Percentiles rank a stretch among this genome's conserved stretches.
Conservation (phyloP, 306 rosid species). For the Hippophae rhamnoides region DNA sequence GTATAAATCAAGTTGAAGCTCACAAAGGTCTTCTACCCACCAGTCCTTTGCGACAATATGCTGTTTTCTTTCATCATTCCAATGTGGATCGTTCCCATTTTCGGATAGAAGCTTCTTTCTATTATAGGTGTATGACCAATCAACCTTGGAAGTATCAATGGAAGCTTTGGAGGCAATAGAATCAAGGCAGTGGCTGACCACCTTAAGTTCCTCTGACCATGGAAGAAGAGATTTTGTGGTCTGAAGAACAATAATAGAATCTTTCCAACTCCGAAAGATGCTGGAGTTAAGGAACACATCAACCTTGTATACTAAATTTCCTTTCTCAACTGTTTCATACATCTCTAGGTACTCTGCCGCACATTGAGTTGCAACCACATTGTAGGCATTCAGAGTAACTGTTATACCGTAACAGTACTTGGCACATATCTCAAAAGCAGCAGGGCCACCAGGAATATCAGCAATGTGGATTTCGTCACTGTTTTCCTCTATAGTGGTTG, state of each 20-base stretch:
- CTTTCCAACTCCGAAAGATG: slow-evolving; percentile 92
- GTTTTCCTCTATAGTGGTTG: slow-evolving; percentile 43
- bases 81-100: slow-evolving; percentile 54
- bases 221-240: slow-evolving; percentile 75
- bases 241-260: slow-evolving; percentile 85
- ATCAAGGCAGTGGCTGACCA: slow-evolving; percentile 73
- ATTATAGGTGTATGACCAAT: slow-evolving; percentile 92
- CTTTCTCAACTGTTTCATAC: slow-evolving; percentile 82
- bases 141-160: slow-evolving; percentile 75
- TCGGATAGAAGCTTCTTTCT: slow-evolving; percentile 70
- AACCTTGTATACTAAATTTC: slow-evolving; percentile 83
- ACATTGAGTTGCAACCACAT: slow-evolving; percentile 81
- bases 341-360: slow-evolving; percentile 92
- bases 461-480: slow-evolving; percentile 52
- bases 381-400: slow-evolving; percentile 89
- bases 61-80: slow-evolving; percentile 63
- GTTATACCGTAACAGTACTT: slow-evolving; percentile 91
- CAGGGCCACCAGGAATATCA: slow-evolving; percentile 92
- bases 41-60: slow-evolving; percentile 79
- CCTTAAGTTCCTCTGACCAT: slow-evolving; percentile 85
- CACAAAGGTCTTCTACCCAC: slow-evolving; percentile 97
- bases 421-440: slow-evolving; percentile 87
- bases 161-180: slow-evolving; percentile 88
- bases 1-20: slow-evolving; percentile 78
- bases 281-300: slow-evolving; percentile 91